Base-by-base conservation (phyloP, 1,284 basidiomycete species). In the Spongispora temasekensis region DNA sequence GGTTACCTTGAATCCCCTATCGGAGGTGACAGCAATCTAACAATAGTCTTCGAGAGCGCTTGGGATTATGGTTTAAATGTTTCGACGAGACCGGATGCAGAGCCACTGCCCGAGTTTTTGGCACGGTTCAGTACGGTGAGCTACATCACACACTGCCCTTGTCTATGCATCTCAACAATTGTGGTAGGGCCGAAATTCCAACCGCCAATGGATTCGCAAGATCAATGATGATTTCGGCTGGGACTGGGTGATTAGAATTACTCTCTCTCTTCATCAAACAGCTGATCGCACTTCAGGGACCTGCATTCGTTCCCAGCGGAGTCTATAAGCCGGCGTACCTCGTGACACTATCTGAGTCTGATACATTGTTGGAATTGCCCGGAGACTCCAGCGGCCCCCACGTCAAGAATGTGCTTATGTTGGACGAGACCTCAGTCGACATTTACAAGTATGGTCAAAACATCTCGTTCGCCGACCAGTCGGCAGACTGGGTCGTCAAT, bases 221-320 rank as follows among this genome's bases (percentile, higher is more conserved):
- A 77, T 79, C 17, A 76, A 81, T 78, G 81, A 79, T n/a, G 83
- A 86, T 67, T 86, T 84, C 64, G 83, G 83, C 2, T 84, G 83
- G 83, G 83, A 85, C 69, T 85, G 82, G 83, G 83, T 85, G n/a
- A n/a, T n/a, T n/a, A n/a, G 34, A 35, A 35, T 35, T 6, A 35
- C 34, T 15, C 13, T 3, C 12, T 35, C 12, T 35, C 19, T 35
- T 35, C 34, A n/a, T n/a, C n/a, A n/a, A n/a, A n/a, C n/a, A n/a
- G n/a, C n/a, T n/a, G n/a, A n/a, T n/a, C n/a, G n/a, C n/a, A n/a
- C n/a, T n/a, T n/a, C n/a, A 34, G 32, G 32, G 8, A 8, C 32
- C 32, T 15, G 32, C 32, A 34, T 15, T 34, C 21, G 79, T 84
- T 6, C 84, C 83, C 0, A 77, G 76, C 53, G 84, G 84, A 1